A percentile compares a stretch with the other conserved stretches of the same genome.
phyloP scores from a whole-genome alignment of 1,139 yeast genomes.

The Scheffersomyces cryptocercus region DNA sequence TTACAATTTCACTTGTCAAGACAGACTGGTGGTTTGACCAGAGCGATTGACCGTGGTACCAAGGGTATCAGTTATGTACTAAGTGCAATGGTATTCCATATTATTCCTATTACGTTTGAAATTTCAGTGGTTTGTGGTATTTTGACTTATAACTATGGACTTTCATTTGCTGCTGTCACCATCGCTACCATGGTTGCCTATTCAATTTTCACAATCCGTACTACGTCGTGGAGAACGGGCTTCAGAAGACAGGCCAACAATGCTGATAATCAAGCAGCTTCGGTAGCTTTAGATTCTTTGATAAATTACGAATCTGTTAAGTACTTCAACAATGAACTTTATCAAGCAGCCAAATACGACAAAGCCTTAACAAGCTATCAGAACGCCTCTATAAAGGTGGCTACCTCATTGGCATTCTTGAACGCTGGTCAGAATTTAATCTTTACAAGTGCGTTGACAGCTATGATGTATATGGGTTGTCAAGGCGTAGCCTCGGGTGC shows the following conservation, averaged over 20 bases:
- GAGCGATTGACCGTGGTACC: slow-evolving; percentile 97
- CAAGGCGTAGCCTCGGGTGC: slow-evolving; percentile 82
- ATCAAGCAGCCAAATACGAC: slow-evolving; percentile 80
- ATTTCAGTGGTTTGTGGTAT: slow-evolving; percentile 92
- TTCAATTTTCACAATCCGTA: slow-evolving; percentile 80
- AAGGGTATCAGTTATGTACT: slow-evolving; percentile 93
- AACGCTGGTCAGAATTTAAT: slow-evolving; percentile 92
- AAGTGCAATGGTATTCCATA: slow-evolving; percentile 96
- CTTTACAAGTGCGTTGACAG: slow-evolving; percentile 88
- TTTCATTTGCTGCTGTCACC: slow-evolving; percentile 86
- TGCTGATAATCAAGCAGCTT: slow-evolving; percentile 94
- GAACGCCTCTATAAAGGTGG: slow-evolving; percentile 81
- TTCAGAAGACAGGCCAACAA: slow-evolving; percentile 88
- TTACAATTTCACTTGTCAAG: slow-evolving; percentile 85
- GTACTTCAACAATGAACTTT: slow-evolving; percentile 85
- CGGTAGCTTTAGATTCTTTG: slow-evolving; percentile 90
- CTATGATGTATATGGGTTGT: slow-evolving; percentile 99
- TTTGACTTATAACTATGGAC: slow-evolving; percentile 88
- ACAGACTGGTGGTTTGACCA: slow-evolving; percentile 93
- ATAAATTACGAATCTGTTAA: slow-evolving; percentile 94
- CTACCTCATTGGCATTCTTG: slow-evolving; percentile 86
- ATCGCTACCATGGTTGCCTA: slow-evolving; percentile 85
- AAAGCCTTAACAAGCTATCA: slow-evolving; percentile 74
- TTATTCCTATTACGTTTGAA: slow-evolving; percentile 89
- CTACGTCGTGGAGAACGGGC: slow-evolving; percentile 95